These are phyloP conservation scores for Trypanosoma platydactyli DNA, from an alignment of 208 protist genomes.

Conservation along the genomic window DNA sequence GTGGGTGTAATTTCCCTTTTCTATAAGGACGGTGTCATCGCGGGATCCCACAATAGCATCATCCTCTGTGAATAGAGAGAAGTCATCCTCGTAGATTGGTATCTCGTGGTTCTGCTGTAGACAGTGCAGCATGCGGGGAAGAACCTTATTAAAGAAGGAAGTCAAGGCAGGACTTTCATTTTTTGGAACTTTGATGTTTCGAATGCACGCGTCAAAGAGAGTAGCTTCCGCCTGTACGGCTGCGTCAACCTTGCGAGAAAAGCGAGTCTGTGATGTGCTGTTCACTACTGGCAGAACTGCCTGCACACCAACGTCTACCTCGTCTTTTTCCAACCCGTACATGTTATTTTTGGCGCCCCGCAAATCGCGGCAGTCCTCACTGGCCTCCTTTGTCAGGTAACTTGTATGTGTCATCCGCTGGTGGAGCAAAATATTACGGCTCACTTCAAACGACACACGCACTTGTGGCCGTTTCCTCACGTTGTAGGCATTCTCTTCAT, in stretches of 20 bases:
- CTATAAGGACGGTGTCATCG: constrained; percentile 78
- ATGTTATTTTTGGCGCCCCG: constrained; percentile 62
- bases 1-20: constrained; percentile 88
- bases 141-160: constrained; percentile 68
- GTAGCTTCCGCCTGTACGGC: constrained; percentile 78
- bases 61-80: constrained; percentile 82
- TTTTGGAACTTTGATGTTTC: constrained; percentile 45
- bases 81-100: constrained; percentile 89
- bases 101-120: constrained; percentile 85
- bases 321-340: constrained; percentile 62
- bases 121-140: constrained; percentile 82
- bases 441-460: constrained; percentile 70
- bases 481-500: constrained; percentile 42
- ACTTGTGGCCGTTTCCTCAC: constrained; percentile 58
- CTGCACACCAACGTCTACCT: constrained; percentile 82
- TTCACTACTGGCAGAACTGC: constrained; percentile 42
- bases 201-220: constrained; percentile 81
- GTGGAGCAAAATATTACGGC: constrained; percentile 57
- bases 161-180: constrained; percentile 62
- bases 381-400: constrained; percentile 84
- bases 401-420: constrained; percentile 48
- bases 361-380: constrained; percentile 85
- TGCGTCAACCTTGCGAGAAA: constrained; percentile 74
- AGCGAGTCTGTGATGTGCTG: constrained; percentile 68
- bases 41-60: constrained; percentile 80